Base-by-base conservation (phyloP, 2,329 filamentous ascomycete species). In the Chaetoscypha palmicola region DNA sequence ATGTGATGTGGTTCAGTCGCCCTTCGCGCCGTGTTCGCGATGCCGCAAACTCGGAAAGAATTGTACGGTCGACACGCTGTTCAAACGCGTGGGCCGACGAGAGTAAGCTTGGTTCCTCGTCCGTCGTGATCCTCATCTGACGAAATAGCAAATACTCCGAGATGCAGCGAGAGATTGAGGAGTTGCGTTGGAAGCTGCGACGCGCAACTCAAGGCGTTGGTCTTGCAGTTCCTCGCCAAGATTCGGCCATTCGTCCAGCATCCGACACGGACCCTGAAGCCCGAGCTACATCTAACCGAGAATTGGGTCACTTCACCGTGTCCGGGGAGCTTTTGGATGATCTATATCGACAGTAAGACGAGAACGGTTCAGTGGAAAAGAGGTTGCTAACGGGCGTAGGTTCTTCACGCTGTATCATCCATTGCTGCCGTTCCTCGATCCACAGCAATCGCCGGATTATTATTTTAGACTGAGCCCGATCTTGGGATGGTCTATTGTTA, bases 401-500 rank as follows among this genome's bases (percentile, higher is more conserved):
- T 84, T 78, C 62, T 84, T 82, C 62, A 69, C 69, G 8, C 70
- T 71, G 43, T 82, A 81, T 59, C 79, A 84, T 55, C 74, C 74
- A 0, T 83, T 80, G 51, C 64, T 83, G 20, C 78, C 79, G 1
- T 74, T 84, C 50, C 68, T 84, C 31, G 76, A 81, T 47, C 68
- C 68, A 26, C 61, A 69, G 5, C 66, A 69, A 46, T 63, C 68
- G 7, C 71, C 77, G 3, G 74, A 81, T 20, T 70, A 76, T 38
- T 81, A 77, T 58, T 74, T 74, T 51, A 68, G 68, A 11, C 65
- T 72, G 24, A 79, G 75, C 33, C 76, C 74, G n/a, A 64, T 84
- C 4, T 68, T 83, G n/a, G 82, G 82, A 61, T 84, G 80, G 80
- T 77, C 77, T 20, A 77, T 83, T 37, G 68, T 83, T 34, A 73